phyloP scores from a whole-genome alignment of 352 stramenopile species.

The Aphanomyces stellatus region DNA sequence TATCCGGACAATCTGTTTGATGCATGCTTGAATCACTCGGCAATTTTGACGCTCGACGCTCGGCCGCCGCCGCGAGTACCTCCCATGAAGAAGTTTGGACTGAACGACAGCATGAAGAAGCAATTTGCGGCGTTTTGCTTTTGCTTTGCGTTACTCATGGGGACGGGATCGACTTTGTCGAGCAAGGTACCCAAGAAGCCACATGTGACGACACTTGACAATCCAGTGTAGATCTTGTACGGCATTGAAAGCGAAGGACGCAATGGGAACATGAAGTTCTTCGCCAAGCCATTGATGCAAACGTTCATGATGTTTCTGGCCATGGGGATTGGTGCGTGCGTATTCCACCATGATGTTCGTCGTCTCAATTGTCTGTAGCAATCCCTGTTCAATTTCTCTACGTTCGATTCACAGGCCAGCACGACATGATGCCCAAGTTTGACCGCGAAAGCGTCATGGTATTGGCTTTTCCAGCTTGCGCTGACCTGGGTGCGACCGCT shows the following conservation, averaged over 20 bases:
- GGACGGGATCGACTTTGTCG: conserved; percentile 19
- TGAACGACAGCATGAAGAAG: neutral
- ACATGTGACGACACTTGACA: neutral
- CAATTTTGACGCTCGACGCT: no score
- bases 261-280: conserved; percentile 34
- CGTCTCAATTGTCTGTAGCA: neutral
- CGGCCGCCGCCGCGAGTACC: no score
- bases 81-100: neutral
- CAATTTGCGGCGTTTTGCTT: conserved; percentile 15
- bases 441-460: conserved; percentile 30
- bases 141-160: conserved; percentile 19
- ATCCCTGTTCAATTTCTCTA: conserved; percentile 15
- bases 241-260: conserved; percentile 37
- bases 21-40: neutral
- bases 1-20: neutral
- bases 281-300: conserved; percentile 63
- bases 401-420: neutral
- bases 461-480: conserved; percentile 54
- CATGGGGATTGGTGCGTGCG: conserved; percentile 35
- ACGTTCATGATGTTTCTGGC: conserved; percentile 81
- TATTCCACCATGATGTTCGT: neutral
- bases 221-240: conserved; percentile 48
- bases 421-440: neutral
- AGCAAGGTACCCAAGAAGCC: conserved; percentile 13
- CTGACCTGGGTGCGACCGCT: conserved; percentile 61